Evolutionary conservation across 75 land plant genomes (phyloP), one percentile per base, ranked within the genome.

Genomic region (Selaginella tamariscina): DNA sequence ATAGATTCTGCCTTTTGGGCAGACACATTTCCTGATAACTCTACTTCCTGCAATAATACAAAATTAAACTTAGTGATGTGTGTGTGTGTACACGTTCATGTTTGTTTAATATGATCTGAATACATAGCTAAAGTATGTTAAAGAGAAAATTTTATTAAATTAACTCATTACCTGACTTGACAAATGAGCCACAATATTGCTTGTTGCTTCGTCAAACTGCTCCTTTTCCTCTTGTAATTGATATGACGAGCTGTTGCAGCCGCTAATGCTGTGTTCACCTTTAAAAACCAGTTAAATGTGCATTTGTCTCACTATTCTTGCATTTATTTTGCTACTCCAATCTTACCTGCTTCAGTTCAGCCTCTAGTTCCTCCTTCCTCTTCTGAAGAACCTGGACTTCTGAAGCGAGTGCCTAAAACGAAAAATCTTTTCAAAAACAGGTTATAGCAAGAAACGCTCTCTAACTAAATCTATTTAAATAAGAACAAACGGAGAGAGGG

Each of bases 131-230:
- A 13, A 60, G 24, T 11, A 60, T 65, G 11, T 27, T 26, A 26
- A 2, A 27, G 30, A 2, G 18, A 29, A 2, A 18, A 15, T 11
- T 15, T n/a, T n/a, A 39, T 18, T 1, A 1, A 55, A 26, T 33
- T 21, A 30, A 31, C 21, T 29, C 1, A 44, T 64, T 31, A 91
- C 96, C 91, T 82, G 81, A 24, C 66, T 24, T 68, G 80, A 81
- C 56, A 91, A 71, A 63, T 82, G 88, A 0, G 75, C 31, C 11
- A 91, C 68, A 62, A 87, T 78, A 33, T 82, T 68, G 39, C 78
- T 78, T 67, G 82, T 87, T 55, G 91, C 96, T 80, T 80, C 91
- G 81, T 85, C 86, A 81, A 87, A 91, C 21, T 91, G 82, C 56
- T 85, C 81, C 70, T 78, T 83, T 70, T 91, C 96, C 70, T 91